Evolutionary conservation across 2,329 filamentous ascomycete species (phyloP).

Genomic region (Colletotrichum australisinense): DNA sequence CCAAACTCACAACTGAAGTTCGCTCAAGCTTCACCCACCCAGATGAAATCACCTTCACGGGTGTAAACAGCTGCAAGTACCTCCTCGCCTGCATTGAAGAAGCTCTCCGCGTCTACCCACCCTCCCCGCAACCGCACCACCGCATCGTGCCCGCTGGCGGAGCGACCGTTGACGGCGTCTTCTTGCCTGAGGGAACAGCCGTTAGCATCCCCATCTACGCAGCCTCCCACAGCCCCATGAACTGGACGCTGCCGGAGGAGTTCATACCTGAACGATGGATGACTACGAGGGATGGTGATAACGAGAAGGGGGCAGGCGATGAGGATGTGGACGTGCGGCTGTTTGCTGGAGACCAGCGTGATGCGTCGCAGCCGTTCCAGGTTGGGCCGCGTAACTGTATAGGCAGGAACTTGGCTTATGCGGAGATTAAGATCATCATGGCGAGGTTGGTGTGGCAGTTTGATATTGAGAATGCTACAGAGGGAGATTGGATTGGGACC

Average conservation of each 20-base stretch:
- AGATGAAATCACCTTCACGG: constrained; percentile 28
- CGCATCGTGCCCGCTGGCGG: neutral
- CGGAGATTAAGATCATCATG: constrained; percentile 60
- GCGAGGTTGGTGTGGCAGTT: constrained; percentile 58
- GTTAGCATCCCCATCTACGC: constrained; percentile 43
- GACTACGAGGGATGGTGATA: neutral
- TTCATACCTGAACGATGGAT: constrained; percentile 61
- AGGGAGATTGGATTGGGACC: constrained; percentile 49
- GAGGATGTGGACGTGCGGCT: neutral
- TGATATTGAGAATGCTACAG: constrained; percentile 51
- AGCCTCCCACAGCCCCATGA: neutral
- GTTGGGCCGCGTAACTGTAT: constrained; percentile 61
- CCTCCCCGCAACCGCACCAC: constrained; percentile 23
- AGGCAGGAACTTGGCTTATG: constrained; percentile 59
- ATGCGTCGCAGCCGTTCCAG: constrained; percentile 59
- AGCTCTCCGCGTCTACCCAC: constrained; percentile 39
- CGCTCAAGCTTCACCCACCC: constrained; percentile 17
- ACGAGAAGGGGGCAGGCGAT: neutral
- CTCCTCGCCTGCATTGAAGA: constrained; percentile 42
- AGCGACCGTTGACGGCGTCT: constrained; percentile 37
- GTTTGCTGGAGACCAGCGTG: constrained; percentile 47
- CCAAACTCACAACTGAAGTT: constrained; percentile 47
- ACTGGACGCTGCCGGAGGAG: constrained; percentile 56
- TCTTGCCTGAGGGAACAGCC: constrained; percentile 45
- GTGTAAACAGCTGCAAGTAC: constrained; percentile 37